phyloP scores from a whole-genome alignment of 1,139 yeast species.

The Saccharomyces hybrid region DNA sequence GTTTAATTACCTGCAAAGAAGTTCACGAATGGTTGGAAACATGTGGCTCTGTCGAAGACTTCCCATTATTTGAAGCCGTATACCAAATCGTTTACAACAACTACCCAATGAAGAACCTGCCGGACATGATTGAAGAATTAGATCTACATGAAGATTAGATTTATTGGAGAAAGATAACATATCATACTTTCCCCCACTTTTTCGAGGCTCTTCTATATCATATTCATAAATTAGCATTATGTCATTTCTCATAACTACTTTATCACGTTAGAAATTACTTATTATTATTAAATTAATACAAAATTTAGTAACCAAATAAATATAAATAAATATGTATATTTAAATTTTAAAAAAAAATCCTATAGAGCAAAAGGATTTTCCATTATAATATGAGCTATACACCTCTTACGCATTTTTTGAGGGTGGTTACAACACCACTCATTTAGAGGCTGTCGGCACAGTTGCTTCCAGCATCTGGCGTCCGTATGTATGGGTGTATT shows the following conservation, averaged over 20 bases:
- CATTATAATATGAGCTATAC: not conserved
- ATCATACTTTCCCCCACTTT: not conserved
- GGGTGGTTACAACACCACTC: no score
- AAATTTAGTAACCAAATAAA: not conserved
- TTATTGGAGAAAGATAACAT: not conserved
- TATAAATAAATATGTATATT: not conserved
- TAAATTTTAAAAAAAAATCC: not conserved
- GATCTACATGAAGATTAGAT: constrained; percentile 9
- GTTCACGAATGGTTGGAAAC: constrained; percentile 73
- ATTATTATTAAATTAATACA: not conserved
- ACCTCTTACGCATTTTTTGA: no score
- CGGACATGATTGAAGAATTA: constrained; percentile 47
- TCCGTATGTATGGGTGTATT: not conserved
- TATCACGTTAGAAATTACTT: constrained; percentile 1
- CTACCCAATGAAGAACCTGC: constrained; percentile 56
- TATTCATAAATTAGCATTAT: not conserved
- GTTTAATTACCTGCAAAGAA: constrained; percentile 80
- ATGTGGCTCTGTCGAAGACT: constrained; percentile 55
- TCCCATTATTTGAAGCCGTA: constrained; percentile 83
- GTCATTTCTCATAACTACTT: constrained; percentile 1
- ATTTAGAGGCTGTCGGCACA: no score
- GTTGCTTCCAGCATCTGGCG: not conserved
- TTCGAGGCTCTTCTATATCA: not conserved
- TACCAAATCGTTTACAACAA: constrained; percentile 72
- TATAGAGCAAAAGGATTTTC: not conserved